Base-by-base conservation (phyloP, 2,329 filamentous ascomycete species). In the Cadophora sp. region DNA sequence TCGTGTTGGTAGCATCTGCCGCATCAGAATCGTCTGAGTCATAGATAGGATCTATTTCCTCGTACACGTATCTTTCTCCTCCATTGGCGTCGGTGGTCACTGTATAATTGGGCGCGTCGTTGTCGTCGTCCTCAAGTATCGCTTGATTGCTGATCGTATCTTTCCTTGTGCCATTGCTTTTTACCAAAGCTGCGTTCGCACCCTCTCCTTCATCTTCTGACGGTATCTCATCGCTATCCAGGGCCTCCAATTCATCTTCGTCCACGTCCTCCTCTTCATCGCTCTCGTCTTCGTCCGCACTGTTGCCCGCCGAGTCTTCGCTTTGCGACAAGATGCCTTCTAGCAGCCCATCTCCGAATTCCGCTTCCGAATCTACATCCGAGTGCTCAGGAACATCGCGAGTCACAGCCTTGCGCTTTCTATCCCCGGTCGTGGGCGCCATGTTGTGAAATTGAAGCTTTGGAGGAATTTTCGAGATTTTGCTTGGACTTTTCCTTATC, bases 21-120 rank as follows among this genome's bases (percentile, higher is more conserved):
- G 90, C 91, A 79, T 97, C 95, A 3, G 92, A 92, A 77, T 97
- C 95, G 81, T 99, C 97, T 1, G 94, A 97, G 77, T 98, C 96
- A 81, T 99, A 97, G 64, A 94, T 91, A 2, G 95, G 93, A 73
- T 98, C 91, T 71, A 99, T 94, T 78, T 98, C 96, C 71, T 92
- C 88, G 81, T 98, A 99, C 55, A 97, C 86, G 78, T 97, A 99
- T 79, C 96, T 89, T 72, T 90, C 88, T 75, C 93, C 92, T 69
- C 96, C 96, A 81, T 97, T 96, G 74, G 96, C 95, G 76, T 97
- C 96, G 67, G 86, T 91, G 53, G 91, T 85, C 51, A 90, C 79
- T 64, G 82, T 83, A 72, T 87, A 88, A 71, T 85, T 84, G 66
- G 81, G 79, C 26, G 79, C 79, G 43, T 81, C 79, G 6, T 81